Base-by-base conservation (phyloP, 1,284 basidiomycete species). In the Malassezia nana region DNA sequence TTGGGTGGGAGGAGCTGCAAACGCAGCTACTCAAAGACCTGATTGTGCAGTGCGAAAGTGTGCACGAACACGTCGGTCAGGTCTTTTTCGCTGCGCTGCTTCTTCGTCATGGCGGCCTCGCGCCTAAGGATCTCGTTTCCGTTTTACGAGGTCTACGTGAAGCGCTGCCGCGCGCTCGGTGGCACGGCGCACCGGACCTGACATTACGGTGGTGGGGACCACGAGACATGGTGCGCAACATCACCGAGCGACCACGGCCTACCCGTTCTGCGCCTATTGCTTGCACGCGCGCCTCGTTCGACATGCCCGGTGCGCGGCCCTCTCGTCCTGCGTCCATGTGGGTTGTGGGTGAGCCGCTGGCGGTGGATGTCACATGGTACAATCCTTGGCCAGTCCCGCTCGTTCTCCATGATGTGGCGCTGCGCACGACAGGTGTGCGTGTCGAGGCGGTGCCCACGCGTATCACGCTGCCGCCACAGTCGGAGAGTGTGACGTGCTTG, bases 1-100 rank as follows among this genome's bases (percentile, higher is more conserved):
- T 84, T 69, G 90, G 91, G 1, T 98, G 91, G 92, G 84, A 87
- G 1, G 87, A 90, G 68, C 78, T 96, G 43, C 91, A 95, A 75
- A 81, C 92, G 28, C 87, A 87, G 28, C 82, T 92, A 28, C 79
- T 96, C 31, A 82, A 89, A 43, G 91, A 96, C 69, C 87, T 89
- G 0, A 84, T 95, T 29, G 83, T 85, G 0, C 83, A 95, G 9
- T 86, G 88, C 4, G 89, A 96, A 75, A 82, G 87, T 15, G 76
- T 96, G n/a, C 87, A 89, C 54, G 89, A 90, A 86, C 54, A 62
- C 55, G 79, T 77, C 6, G 53, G 56, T 6, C 63, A 63, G 52
- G 55, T 54, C 0, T 62, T 63, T 40, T 61, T 66, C 41, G 60
- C 55, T 9, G 50, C 59, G 4, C 56, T 67, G 13, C 57, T 67